Percentiles rank a stretch among this genome's conserved stretches.
These are phyloP conservation scores for Pinus albicaulis DNA, from an alignment of 75 land plant genomes.

Conservation along the genomic window DNA sequence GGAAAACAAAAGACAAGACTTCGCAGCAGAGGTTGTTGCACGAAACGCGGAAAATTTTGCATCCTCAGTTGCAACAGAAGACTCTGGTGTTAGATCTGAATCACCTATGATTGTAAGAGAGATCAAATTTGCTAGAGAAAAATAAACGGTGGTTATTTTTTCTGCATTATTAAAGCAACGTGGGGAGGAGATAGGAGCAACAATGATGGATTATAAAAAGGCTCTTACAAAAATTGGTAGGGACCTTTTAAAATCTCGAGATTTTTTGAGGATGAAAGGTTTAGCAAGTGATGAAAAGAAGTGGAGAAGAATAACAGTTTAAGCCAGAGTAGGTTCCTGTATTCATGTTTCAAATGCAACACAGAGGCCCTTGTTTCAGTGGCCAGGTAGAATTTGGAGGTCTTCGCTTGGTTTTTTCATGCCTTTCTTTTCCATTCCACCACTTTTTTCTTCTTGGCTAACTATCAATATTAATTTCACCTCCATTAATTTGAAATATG, in stretches of 20 bases:
- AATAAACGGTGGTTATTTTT: constrained; percentile 54
- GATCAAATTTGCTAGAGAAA: constrained; percentile 35
- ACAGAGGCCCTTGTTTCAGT: too few species aligned
- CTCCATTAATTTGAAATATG: too few species aligned
- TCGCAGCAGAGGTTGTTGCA: constrained; percentile 98
- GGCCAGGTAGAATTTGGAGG: too few species aligned
- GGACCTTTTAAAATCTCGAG: constrained; percentile 80
- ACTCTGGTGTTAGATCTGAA: constrained; percentile 8
- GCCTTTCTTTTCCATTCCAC: too few species aligned
- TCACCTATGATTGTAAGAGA: constrained; percentile 8
- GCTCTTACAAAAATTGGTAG: constrained; percentile 85
- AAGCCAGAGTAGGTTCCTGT: constrained; percentile 83
- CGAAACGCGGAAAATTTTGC: constrained; percentile 64
- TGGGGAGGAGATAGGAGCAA: constrained; percentile 95
- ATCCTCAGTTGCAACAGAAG: constrained; percentile 17
- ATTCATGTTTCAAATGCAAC: constrained; percentile 53
- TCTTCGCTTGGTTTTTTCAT: too few species aligned
- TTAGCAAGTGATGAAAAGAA: constrained; percentile 92
- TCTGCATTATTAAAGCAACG: constrained; percentile 88
- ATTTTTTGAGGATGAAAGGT: constrained; percentile 88
- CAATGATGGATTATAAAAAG: constrained; percentile 99
- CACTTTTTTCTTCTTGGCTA: too few species aligned
- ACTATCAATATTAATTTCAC: too few species aligned
- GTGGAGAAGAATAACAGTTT: constrained; percentile 78
- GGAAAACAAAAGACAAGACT: constrained; percentile 83